Base-by-base conservation (phyloP, 495 filamentous ascomycete genomes). In the Staphylotrichum longicolle region DNA sequence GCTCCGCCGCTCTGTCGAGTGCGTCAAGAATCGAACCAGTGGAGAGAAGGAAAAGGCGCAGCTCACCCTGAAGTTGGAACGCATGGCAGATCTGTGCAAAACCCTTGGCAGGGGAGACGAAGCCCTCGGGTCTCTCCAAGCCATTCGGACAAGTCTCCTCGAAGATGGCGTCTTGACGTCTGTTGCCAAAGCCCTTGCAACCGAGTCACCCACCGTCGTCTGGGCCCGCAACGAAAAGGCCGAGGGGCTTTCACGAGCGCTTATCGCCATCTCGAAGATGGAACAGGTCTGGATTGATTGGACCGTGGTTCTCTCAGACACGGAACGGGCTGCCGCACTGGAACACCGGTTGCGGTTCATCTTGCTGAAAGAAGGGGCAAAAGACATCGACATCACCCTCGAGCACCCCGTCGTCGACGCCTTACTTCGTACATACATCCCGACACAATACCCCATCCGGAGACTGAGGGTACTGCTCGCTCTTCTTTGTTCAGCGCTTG, bases 1-100 rank as follows among this genome's bases (percentile, higher is more conserved):
- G n/a, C 68, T 85, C 34, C 75, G 80, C 35, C 74, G 77, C 57
- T 81, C 80, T 4, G 71, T 83, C 57, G 80, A 83, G 33, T 75
- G 72, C 50, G 68, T 83, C 14, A 79, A 76, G 63, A 54, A 71
- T 52, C 71, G 79, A 12, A 64, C 80, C 9, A 64, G 67, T 55
- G 64, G 63, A 0, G 81, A 83, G 52, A 78, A 77, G 67, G 71
- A 74, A 57, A 78, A 73, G 59, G 74, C 73, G 39, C 76, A 75
- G 64, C 68, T 77, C n/a, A 74, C 69, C 3, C 63, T 71, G 7
- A 85, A 83, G 63, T 72, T 83, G 63, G 82, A 85, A 58, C 67
- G 74, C 34, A 73, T 82, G 58, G 78, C 78, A 7, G 81, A 83
- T 11, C 54, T 80, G 4, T 77, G 73, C 61, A 68, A 68, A 61